Conservation (phyloP, 371 early-diverging fungal species). For the Actinomucor elegans region DNA sequence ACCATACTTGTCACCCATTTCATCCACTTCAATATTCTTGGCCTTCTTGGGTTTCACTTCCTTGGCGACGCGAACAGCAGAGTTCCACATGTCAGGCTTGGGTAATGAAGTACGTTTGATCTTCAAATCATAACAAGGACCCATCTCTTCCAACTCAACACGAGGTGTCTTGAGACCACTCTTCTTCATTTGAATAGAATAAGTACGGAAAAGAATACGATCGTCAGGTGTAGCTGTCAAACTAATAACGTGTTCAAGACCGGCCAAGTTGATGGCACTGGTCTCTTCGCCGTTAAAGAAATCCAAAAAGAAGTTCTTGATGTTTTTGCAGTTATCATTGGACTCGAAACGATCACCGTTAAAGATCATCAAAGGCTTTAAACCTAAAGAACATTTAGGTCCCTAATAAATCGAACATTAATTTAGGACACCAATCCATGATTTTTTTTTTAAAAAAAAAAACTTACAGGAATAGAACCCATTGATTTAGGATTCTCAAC, state of each 20-base stretch:
- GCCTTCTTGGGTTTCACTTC: conserved; percentile 86
- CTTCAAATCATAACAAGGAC: conserved; percentile 84
- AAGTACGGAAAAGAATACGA: conserved; percentile 76
- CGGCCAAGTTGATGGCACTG: conserved; percentile 76
- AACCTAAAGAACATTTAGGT: conserved; percentile 80
- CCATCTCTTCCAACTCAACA: conserved; percentile 93
- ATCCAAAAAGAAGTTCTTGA: conserved; percentile 87
- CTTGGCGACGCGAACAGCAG: conserved; percentile 80
- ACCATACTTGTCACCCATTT: conserved; percentile 90
- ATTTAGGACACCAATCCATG: too few relatives aligned
- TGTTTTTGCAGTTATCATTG: conserved; percentile 62
- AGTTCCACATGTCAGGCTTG: conserved; percentile 79
- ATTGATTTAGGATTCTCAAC: conserved; percentile 67
- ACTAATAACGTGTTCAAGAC: conserved; percentile 87
- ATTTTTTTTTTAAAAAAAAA: not conserved
- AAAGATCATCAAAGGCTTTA: conserved; percentile 89
- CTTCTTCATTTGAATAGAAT: conserved; percentile 83
- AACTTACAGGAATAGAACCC: conserved; percentile 69
- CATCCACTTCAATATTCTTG: conserved; percentile 91
- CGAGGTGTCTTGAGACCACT: conserved; percentile 83
- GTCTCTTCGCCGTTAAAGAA: conserved; percentile 86
- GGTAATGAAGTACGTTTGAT: conserved; percentile 77
- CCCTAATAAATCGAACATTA: conserved; percentile 50
- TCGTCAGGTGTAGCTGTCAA: conserved; percentile 77
- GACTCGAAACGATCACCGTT: conserved; percentile 86